These are phyloP conservation scores for Suhomyces yuchorum DNA, from an alignment of 1,139 yeast species.

Conservation along the genomic window DNA sequence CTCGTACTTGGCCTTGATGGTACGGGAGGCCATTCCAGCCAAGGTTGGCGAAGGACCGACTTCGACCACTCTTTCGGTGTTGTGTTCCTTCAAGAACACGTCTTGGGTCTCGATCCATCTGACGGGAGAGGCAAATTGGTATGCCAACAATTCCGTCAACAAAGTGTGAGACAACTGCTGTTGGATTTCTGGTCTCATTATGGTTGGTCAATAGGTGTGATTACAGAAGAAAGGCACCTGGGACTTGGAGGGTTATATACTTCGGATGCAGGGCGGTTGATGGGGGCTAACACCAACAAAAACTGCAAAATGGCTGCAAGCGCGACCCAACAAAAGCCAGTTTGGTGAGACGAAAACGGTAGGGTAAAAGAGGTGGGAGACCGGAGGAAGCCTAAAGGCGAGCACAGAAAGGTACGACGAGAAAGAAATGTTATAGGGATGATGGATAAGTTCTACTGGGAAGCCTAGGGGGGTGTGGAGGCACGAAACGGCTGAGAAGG, in stretches of 20 bases:
- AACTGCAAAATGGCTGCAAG: conserved; percentile 10
- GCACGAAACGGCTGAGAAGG: too few relatives aligned
- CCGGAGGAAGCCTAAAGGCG: too few relatives aligned
- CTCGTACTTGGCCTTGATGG: conserved; percentile 94
- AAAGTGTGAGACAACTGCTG: conserved; percentile 96
- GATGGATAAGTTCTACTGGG: too few relatives aligned
- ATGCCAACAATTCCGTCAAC: conserved; percentile 92
- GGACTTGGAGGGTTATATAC: conserved; percentile 1
- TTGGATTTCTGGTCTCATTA: conserved; percentile 95
- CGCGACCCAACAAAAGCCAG: conserved; percentile 5
- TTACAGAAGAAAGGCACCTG: not conserved
- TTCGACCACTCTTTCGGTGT: conserved; percentile 96
- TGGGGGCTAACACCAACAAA: conserved; percentile 8
- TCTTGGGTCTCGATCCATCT: conserved; percentile 99
- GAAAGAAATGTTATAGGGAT: too few relatives aligned
- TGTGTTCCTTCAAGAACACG: conserved; percentile 89
- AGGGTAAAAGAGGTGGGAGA: not conserved
- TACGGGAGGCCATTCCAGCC: conserved; percentile 98
- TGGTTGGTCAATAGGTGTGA: not conserved
- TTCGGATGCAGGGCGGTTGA: conserved; percentile 2
- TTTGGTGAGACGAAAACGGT: not conserved
- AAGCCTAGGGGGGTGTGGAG: too few relatives aligned
- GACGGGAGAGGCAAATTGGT: conserved; percentile 98
- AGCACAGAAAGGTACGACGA: too few relatives aligned
- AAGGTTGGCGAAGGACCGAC: conserved; percentile 98